Conservation (phyloP, 1,139 yeast genomes). For the Geotrichum candidum region DNA sequence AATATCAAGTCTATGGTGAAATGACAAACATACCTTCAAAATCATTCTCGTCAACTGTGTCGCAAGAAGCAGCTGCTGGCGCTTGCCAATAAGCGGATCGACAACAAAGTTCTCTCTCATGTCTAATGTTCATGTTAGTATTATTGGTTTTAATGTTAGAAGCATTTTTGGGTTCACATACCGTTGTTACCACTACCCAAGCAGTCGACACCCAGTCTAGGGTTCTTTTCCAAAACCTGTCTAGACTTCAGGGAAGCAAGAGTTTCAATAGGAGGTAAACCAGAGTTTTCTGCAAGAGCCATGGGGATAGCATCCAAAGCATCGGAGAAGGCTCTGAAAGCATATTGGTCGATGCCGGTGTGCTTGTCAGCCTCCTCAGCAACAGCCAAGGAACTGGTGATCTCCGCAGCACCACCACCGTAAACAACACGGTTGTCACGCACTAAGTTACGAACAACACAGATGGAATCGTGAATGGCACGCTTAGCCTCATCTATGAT, state of each 20-base stretch:
- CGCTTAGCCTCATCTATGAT: constrained; percentile 94
- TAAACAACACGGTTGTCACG: constrained; percentile 90
- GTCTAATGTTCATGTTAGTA: constrained; percentile 41
- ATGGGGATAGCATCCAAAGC: constrained; percentile 91
- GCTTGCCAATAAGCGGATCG: constrained; percentile 95
- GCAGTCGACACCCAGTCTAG: constrained; percentile 89
- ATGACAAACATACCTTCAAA: constrained; percentile 43
- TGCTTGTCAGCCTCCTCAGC: constrained; percentile 88
- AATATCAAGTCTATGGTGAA: neutral
- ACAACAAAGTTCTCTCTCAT: constrained; percentile 93
- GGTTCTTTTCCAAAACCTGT: constrained; percentile 66
- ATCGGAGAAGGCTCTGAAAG: constrained; percentile 87
- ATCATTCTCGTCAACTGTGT: constrained; percentile 98
- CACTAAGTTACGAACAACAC: constrained; percentile 94
- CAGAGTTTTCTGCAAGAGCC: constrained; percentile 95
- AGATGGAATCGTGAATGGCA: constrained; percentile 92
- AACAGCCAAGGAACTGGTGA: constrained; percentile 87
- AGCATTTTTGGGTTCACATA: neutral
- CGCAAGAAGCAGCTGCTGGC: constrained; percentile 89
- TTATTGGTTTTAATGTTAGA: neutral
- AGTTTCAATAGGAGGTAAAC: constrained; percentile 88
- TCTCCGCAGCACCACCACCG: constrained; percentile 98
- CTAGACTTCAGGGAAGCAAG: constrained; percentile 76
- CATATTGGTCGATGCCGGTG: constrained; percentile 94
- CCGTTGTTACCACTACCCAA: constrained; percentile 67